phyloP scores from a whole-genome alignment of 2,329 filamentous ascomycete genomes.

The Penicillium sp. region DNA sequence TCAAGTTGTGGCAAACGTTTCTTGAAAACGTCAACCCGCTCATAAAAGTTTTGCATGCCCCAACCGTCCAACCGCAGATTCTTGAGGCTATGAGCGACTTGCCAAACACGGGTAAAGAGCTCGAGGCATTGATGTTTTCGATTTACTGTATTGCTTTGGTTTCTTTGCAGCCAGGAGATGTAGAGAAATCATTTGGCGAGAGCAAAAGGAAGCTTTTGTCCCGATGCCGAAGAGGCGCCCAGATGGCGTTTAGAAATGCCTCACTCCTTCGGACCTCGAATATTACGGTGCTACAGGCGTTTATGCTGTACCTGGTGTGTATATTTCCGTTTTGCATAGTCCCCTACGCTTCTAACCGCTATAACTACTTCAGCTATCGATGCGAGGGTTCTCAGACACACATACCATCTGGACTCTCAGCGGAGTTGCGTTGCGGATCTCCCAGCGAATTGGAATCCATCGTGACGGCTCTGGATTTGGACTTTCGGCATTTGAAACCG shows the following conservation, averaged over 20 bases:
- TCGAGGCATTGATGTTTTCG: conserved; percentile 69
- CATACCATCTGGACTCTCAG: conserved; percentile 58
- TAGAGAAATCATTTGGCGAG: conserved; percentile 25
- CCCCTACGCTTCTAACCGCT: conserved; percentile 2
- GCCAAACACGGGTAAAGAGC: conserved; percentile 15
- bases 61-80: conserved; percentile 44
- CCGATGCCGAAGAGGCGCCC: conserved; percentile 21
- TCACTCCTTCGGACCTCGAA: conserved; percentile 49
- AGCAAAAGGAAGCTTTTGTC: conserved; percentile 22
- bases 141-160: conserved; percentile 61
- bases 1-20: conserved; percentile 32
- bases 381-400: conserved; percentile 48
- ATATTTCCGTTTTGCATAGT: neutral
- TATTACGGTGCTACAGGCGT: conserved; percentile 51
- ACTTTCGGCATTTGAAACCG: conserved; percentile 52
- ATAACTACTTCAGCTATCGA: conserved; percentile 28
- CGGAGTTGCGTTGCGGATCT: conserved; percentile 52
- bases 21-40: conserved; percentile 59
- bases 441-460: conserved; percentile 55
- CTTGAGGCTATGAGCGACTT: conserved; percentile 28
- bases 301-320: conserved; percentile 50
- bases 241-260: conserved; percentile 24
- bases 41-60: conserved; percentile 76
- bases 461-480: conserved; percentile 52
- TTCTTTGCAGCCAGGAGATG: conserved; percentile 37